These are phyloP conservation scores for Rachicladosporium sp. DNA, from an alignment of 2,329 filamentous ascomycete genomes.

Conservation along the genomic window DNA sequence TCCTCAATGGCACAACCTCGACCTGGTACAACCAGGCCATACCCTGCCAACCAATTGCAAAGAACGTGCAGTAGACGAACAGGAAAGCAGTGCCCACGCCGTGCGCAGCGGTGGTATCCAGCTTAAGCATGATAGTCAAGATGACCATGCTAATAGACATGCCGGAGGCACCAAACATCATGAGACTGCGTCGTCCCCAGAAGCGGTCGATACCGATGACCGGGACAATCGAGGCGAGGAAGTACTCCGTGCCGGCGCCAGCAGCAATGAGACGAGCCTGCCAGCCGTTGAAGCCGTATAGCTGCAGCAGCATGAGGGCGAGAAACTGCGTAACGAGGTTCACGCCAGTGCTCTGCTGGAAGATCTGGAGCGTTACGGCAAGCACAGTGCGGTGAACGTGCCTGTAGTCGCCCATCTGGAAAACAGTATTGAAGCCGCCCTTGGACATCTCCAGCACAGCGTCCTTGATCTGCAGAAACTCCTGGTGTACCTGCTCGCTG, in stretches of 20 bases:
- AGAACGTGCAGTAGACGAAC: constrained; percentile 52
- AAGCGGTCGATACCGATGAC: constrained; percentile 31
- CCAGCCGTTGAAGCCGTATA: constrained; percentile 15
- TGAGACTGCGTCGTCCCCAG: constrained; percentile 20
- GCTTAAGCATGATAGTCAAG: constrained; percentile 28
- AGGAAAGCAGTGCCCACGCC: constrained; percentile 41
- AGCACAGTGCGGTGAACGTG: constrained; percentile 33
- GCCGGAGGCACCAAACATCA: constrained; percentile 22
- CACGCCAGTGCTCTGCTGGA: constrained; percentile 30
- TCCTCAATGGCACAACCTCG: constrained; percentile 48
- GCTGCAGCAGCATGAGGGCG: constrained; percentile 28
- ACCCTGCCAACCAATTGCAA: constrained; percentile 48
- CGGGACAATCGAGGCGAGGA: constrained; percentile 37
- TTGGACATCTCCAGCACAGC: constrained; percentile 24
- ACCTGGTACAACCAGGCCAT: constrained; percentile 52
- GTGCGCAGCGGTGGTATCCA: constrained; percentile 25
- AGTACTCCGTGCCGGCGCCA: constrained; percentile 34
- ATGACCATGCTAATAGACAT: constrained; percentile 57
- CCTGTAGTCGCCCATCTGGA: constrained; percentile 28
- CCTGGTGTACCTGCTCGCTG: constrained; percentile 16
- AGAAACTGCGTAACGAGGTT: constrained; percentile 30
- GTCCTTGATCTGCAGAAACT: constrained; percentile 24
- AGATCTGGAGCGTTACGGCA: constrained; percentile 33
- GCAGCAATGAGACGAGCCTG: constrained; percentile 21
- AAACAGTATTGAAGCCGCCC: constrained; percentile 18